Evolutionary conservation across 2,329 filamentous ascomycete species (phyloP).

Genomic region (Penicillium sp.): DNA sequence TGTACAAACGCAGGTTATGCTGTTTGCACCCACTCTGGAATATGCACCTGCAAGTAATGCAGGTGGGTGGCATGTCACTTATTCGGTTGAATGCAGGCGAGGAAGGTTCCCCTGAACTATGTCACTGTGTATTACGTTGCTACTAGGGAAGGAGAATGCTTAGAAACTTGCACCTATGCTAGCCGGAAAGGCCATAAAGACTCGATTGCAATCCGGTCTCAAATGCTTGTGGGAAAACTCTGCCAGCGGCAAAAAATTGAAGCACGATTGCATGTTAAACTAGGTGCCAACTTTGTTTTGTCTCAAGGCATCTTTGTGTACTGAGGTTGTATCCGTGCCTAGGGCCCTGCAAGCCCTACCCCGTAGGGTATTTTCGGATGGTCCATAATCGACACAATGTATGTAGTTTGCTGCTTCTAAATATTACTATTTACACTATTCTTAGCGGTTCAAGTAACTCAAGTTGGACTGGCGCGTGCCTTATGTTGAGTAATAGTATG

Average conservation of each 20-base stretch:
- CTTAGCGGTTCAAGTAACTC: too few relatives aligned
- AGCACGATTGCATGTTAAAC: constrained; percentile 1
- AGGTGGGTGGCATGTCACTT: constrained; percentile 2
- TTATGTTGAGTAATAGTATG: too few relatives aligned
- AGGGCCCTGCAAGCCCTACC: too few relatives aligned
- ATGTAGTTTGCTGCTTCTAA: too few relatives aligned
- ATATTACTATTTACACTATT: too few relatives aligned
- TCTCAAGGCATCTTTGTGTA: not conserved
- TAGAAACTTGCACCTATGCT: constrained; percentile 6
- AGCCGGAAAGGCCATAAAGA: not conserved
- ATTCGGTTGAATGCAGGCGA: not conserved
- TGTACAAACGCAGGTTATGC: constrained; percentile 3
- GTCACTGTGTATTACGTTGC: constrained; percentile 6
- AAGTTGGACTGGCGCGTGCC: too few relatives aligned
- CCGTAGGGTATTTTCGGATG: too few relatives aligned
- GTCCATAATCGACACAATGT: too few relatives aligned
- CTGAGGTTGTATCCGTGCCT: not conserved
- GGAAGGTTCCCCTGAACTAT: not conserved
- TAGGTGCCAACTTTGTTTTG: not conserved
- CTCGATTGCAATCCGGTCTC: not conserved
- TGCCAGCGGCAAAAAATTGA: not conserved
- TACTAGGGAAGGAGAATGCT: not conserved
- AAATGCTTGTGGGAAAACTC: constrained; percentile 3
- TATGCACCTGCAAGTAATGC: not conserved
- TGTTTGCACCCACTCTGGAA: constrained; percentile 4